Base-by-base conservation (phyloP, 257 asterid genomes). In the Dorcoceras hygrometricum region DNA sequence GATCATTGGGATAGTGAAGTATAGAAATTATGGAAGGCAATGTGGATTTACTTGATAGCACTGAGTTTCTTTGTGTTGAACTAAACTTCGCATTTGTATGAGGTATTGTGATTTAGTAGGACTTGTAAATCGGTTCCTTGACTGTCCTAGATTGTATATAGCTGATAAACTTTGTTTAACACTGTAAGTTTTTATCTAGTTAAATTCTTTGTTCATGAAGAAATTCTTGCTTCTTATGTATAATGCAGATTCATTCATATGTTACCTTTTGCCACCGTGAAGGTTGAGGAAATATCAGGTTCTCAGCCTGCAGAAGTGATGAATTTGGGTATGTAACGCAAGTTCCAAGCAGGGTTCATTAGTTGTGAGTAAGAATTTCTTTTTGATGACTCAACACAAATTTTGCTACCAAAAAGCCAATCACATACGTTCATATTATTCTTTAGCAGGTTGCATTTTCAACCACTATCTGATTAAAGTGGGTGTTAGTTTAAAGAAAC, bases 221-320 rank as follows among this genome's bases (percentile, higher is more conserved):
- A 29, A 51, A 22, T 53, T 54, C 26, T 18, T 62, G 27, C 8
- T 24, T 61, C 28, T 59, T 59, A 39, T 31, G 3, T 57, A 26
- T 23, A 48, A 19, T 78, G 83, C 89, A 91, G 96, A 76, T 79
- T 61, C 23, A 68, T 59, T 78, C 87, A 79, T 73, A 83, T 88
- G n/a, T 59, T 85, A 56, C 78, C 96, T 43, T 94, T 94, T 66
- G 91, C 90, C 3, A 82, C 97, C 6, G 79, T 90, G 64, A 77
- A 80, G 57, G 93, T 77, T 23, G 96, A 90, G 71, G 88, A 88
- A 65, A 50, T 94, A 72, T 88, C 97, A 48, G 96, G 90, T 36
- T 77, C 97, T 28, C 81, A 69, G 75, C 99, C 97, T 18, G 96
- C 97, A 26, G 96, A 90, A 83, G 99, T 94, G 62, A 85, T 76